These are phyloP conservation scores for Neoascochyta sp. DNA, from an alignment of 2,329 filamentous ascomycete genomes.

Conservation along the genomic window DNA sequence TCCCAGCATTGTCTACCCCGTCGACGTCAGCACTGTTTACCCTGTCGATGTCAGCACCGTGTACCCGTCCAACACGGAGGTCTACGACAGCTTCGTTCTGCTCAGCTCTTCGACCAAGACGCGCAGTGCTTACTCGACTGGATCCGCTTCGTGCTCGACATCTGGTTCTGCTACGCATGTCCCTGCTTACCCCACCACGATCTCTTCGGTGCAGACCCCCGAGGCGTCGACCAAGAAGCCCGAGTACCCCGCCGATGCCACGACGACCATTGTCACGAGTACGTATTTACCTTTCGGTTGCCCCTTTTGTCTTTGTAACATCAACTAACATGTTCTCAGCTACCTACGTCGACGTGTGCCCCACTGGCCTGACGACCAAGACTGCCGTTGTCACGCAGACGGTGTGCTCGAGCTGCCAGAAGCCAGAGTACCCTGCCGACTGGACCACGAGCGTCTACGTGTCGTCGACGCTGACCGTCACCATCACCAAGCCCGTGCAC, in stretches of 20 bases:
- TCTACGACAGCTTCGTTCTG: too few relatives aligned
- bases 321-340: conserved; percentile 6
- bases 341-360: conserved; percentile 37
- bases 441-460: conserved; percentile 35
- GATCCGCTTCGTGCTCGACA: neutral
- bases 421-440: conserved; percentile 24
- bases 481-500: conserved; percentile 30
- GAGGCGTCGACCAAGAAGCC: conserved; percentile 7
- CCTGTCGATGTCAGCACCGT: conserved; percentile 5
- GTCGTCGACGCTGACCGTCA: conserved; percentile 28
- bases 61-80: conserved; percentile 1
- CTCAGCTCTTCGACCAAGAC: too few relatives aligned
- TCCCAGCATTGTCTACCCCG: conserved; percentile 10
- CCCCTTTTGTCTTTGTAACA: neutral
- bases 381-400: conserved; percentile 31
- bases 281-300: too few relatives aligned
- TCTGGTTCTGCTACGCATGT: neutral
- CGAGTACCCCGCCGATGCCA: too few relatives aligned
- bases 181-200: neutral
- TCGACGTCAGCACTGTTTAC: conserved; percentile 1
- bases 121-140: too few relatives aligned
- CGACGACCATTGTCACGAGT: conserved; percentile 20
- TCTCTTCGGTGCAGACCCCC: neutral
- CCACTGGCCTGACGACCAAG: conserved; percentile 34
- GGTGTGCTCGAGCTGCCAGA: conserved; percentile 19